Base-by-base conservation (phyloP, 2,329 filamentous ascomycete genomes). In the Pseudocercospora cruenta region DNA sequence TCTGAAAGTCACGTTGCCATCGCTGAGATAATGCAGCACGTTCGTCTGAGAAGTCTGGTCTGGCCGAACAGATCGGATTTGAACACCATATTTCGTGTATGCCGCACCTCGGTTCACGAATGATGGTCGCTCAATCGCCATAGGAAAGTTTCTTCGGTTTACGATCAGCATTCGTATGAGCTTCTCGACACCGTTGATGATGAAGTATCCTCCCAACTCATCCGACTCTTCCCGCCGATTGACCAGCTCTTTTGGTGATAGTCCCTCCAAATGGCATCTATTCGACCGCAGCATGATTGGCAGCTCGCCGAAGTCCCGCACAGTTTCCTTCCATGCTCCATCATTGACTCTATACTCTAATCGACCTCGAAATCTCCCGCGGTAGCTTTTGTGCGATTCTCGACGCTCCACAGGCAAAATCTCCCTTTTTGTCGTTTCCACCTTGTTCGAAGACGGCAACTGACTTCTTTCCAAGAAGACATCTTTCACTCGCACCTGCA, bases 11-110 rank as follows among this genome's bases (percentile, higher is more conserved):
- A 98, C 90, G 79, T 97, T 98, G 70, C 95, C 95, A 78, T 99
- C 95, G 73, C 86, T 93, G 64, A 99, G 87, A 79, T 98, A 99
- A 81, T 99, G 95, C 58, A 99, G 85, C 36, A 96, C 93, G 75
- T 98, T 99, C 43, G 94, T 98, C 80, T 98, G 94, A 31, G 94
- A 97, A 8, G 94, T 97, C 81, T 99, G 93, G 80, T 99, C 95
- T n/a, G 94, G 94, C 65, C 95, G 89, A 63, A 97, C 93, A 2
- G 91, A 96, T 80, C 95, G 90, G 71, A 97, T 89, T 75, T 96
- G 92, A 65, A 98, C 91, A 84, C 93, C 95, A 75, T 88, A 95
- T 65, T 91, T 90, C 10, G 93, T 96, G 81, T 97, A 99, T 68
- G 91, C 87, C 21, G 90, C 85, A 43, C 95, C 95, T 82, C 95